Evolutionary conservation across 2,329 filamentous ascomycete species (phyloP).

Genomic region (Colletotrichum sp.): DNA sequence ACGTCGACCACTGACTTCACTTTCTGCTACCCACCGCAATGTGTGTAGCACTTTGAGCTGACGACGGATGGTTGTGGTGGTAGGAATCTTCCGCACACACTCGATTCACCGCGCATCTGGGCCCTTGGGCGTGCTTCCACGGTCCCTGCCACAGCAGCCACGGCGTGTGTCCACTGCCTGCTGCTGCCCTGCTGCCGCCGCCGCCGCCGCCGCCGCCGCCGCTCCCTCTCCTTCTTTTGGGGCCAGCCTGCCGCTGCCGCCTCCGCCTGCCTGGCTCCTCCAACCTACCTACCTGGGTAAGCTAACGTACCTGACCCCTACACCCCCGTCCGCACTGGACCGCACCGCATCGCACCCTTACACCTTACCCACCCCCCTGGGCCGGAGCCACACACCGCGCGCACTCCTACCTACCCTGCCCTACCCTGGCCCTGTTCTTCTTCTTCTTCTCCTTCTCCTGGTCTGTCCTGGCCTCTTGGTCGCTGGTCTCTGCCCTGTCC

Average conservation of each 20-base stretch:
- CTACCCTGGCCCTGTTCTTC: background rate
- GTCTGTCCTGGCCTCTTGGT: background rate
- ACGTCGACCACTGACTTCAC: background rate
- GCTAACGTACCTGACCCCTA: background rate
- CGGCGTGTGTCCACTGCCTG: background rate
- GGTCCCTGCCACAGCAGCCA: background rate
- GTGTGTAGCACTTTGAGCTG: background rate
- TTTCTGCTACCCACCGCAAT: background rate
- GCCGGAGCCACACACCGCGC: background rate
- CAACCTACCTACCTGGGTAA: background rate
- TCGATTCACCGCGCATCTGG: background rate
- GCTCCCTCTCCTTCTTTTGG: background rate
- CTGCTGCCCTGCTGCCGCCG: background rate
- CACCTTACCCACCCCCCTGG: background rate
- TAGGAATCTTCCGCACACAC: background rate
- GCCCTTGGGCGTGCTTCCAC: background rate
- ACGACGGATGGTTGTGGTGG: background rate
- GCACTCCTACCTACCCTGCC: background rate
- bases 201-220: background rate
- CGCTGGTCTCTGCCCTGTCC: background rate
- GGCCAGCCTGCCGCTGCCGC: background rate
- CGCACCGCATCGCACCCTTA: background rate
- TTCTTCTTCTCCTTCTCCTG: background rate
- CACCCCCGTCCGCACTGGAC: background rate
- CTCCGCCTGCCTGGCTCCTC: background rate